Evolutionary conservation across 1,139 yeast species (phyloP).

Genomic region (Candida pseudocylindracea): DNA sequence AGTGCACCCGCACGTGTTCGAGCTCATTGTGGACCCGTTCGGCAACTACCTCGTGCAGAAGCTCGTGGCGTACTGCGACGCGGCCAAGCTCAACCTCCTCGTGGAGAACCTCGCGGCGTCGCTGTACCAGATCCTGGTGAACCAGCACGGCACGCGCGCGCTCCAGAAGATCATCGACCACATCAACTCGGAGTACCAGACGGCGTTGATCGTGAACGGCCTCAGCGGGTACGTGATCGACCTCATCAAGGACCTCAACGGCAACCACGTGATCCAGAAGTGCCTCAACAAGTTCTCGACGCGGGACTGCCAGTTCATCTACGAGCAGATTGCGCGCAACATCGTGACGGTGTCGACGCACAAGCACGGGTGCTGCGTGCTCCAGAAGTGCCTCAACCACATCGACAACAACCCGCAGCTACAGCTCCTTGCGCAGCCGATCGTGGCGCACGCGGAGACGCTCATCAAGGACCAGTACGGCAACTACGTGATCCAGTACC

Average conservation of each 20-base stretch:
- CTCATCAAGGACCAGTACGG: constrained; percentile 25
- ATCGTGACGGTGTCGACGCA: constrained; percentile 21
- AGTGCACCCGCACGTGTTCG: constrained; percentile 16
- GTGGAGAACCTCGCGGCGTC: constrained; percentile 17
- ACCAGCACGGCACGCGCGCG: constrained; percentile 23
- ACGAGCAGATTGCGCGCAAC: constrained; percentile 15
- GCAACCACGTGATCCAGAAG: constrained; percentile 25
- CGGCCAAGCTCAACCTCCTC: constrained; percentile 14
- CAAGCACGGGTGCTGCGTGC: constrained; percentile 26
- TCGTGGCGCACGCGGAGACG: constrained; percentile 11
- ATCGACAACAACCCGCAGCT: constrained; percentile 8
- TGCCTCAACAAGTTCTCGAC: constrained; percentile 18
- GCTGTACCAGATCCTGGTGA: constrained; percentile 21
- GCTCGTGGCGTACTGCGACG: constrained; percentile 13
- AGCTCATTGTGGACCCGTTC: constrained; percentile 19
- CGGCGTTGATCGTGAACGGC: constrained; percentile 5
- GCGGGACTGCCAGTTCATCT: constrained; percentile 18
- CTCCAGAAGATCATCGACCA: constrained; percentile 21
- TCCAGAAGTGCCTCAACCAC: constrained; percentile 23
- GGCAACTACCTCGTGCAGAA: constrained; percentile 10
- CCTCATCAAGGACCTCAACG: constrained; percentile 21
- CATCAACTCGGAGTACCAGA: constrained; percentile 14
- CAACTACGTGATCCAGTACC: constrained; percentile 22
- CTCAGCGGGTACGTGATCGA: constrained; percentile 18
- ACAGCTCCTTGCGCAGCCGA: constrained; percentile 7